Percentiles rank a stretch among this genome's conserved stretches.
These are phyloP conservation scores for Marsdenia floribunda DNA, from an alignment of 257 asterid genomes.

Conservation along the genomic window DNA sequence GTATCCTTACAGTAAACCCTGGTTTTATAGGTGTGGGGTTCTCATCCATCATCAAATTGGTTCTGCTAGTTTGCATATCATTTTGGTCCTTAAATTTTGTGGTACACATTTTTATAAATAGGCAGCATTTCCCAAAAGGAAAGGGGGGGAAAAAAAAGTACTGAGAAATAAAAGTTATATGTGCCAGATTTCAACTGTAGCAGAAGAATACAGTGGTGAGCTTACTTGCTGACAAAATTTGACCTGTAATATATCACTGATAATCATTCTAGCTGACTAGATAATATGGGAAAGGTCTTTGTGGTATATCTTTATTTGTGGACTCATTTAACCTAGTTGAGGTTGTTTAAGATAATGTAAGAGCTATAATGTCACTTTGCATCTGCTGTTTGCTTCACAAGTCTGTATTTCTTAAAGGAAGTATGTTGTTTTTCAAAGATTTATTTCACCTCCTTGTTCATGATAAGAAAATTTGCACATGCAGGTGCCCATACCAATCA, in stretches of 20 bases:
- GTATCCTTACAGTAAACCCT: not conserved
- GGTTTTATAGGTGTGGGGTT: not conserved
- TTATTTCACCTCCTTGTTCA: not conserved
- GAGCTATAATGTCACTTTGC: not conserved
- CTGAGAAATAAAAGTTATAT: not conserved
- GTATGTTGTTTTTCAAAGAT: not conserved
- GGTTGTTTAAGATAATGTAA: not conserved
- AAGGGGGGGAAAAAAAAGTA: not conserved
- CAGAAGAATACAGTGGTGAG: not conserved
- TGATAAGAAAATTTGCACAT: constrained; percentile 20
- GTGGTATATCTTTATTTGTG: not conserved
- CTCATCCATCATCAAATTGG: not conserved
- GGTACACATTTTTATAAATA: not conserved
- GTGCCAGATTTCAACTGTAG: not conserved
- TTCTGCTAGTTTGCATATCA: not conserved
- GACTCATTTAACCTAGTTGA: not conserved
- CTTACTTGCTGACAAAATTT: not conserved
- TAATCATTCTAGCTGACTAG: not conserved
- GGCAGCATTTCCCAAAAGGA: not conserved
- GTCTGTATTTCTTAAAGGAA: not conserved
- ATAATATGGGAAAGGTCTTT: too few species aligned
- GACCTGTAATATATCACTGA: not conserved
- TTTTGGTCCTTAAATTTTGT: not conserved
- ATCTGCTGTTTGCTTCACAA: not conserved
- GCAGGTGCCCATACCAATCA: constrained; percentile 94